Evolutionary conservation across 148 eudicot genomes (phyloP).

Genomic region (Gaultheria prostrata): DNA sequence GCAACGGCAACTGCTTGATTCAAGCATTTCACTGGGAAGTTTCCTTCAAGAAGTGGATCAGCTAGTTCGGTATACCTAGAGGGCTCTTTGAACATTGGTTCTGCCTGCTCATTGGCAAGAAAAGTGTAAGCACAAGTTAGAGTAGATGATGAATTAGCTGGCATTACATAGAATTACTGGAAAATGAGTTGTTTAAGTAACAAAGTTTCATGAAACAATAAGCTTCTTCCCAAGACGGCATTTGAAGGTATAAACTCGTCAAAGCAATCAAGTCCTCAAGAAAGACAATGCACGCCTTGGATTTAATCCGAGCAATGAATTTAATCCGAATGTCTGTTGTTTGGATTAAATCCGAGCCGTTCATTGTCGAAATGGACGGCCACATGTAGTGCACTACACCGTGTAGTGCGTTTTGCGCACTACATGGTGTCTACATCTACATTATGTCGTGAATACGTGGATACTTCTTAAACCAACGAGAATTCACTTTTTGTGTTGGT

Average conservation of each 20-base stretch:
- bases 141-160: not conserved
- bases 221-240: not conserved
- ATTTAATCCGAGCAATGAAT: no score
- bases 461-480: not conserved
- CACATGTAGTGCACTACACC: no score
- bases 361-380: no score
- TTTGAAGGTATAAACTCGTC: not conserved
- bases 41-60: conserved; percentile 54
- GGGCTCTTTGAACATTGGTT: conserved; percentile 58
- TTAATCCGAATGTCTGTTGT: no score
- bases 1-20: conserved; percentile 78
- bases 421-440: no score
- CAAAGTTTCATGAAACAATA: not conserved
- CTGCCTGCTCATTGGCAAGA: conserved; percentile 45
- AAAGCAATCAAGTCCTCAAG: not conserved
- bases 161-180: not conserved
- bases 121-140: not conserved
- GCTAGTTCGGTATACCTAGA: conserved; percentile 49
- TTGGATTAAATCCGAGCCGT: no score
- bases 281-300: no score
- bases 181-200: not conserved
- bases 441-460: not conserved
- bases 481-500: not conserved
- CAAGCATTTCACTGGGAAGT: conserved; percentile 51
- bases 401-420: no score